Percentiles rank a stretch among this genome's conserved stretches.
These are phyloP conservation scores for Apiotrichum laibachii DNA, from an alignment of 1,284 basidiomycete species.

Conservation along the genomic window DNA sequence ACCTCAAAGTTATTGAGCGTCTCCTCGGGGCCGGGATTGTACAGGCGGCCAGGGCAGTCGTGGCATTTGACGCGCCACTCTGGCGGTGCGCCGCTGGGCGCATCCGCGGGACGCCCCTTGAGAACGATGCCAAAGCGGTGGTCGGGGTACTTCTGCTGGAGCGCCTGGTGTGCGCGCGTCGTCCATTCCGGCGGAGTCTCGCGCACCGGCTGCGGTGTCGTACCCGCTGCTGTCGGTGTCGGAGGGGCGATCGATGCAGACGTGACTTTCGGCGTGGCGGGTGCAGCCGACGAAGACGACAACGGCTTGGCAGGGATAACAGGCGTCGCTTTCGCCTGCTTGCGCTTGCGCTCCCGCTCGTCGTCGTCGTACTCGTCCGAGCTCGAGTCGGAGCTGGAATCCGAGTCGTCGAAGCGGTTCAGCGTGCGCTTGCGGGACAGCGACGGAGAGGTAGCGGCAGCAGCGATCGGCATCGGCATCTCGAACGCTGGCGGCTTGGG, in stretches of 20 bases:
- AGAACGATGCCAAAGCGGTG: slow-evolving; percentile 78
- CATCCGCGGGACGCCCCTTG: slow-evolving; percentile 56
- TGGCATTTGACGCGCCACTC: slow-evolving; percentile 93
- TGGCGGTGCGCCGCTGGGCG: slow-evolving; percentile 55
- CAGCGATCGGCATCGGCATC: slow-evolving; percentile 2
- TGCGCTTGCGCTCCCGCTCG: slow-evolving; percentile 16
- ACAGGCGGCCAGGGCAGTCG: slow-evolving; percentile 77
- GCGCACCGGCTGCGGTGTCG: slow-evolving; percentile 3
- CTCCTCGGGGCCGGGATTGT: slow-evolving; percentile 88
- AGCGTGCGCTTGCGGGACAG: slow-evolving; percentile 2
- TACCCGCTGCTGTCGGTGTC: not conserved
- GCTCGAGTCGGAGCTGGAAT: slow-evolving; percentile 27
- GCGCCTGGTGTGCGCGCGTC: slow-evolving; percentile 59
- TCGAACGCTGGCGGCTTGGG: slow-evolving; percentile 16
- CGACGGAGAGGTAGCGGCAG: not conserved
- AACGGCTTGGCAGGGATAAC: slow-evolving; percentile 3
- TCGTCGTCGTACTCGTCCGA: slow-evolving; percentile 23
- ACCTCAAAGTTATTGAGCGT: slow-evolving; percentile 88
- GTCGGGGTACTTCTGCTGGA: slow-evolving; percentile 71
- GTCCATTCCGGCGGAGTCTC: slow-evolving; percentile 66
- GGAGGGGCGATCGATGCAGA: not conserved
- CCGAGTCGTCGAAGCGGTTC: slow-evolving; percentile 16
- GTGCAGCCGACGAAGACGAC: not conserved
- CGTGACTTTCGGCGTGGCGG: slow-evolving; percentile 1
- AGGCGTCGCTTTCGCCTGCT: slow-evolving; percentile 10